Conservation (phyloP, 2,329 filamentous ascomycete species). For the Stromatinia cepivora region DNA sequence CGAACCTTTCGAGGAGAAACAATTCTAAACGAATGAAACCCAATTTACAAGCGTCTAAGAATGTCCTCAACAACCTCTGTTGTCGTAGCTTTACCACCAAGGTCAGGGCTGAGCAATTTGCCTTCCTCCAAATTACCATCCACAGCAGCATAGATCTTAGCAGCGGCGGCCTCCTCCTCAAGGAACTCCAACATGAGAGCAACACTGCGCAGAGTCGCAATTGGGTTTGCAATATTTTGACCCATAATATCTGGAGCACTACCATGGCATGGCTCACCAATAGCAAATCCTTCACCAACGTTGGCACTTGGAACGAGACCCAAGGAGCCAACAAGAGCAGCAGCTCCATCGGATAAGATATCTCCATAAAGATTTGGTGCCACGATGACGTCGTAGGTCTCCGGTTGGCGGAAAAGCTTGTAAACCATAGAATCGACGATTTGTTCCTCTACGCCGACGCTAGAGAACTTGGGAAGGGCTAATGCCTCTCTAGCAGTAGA, state of each 20-base stretch:
- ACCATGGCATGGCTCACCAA: slow-evolving; percentile 97
- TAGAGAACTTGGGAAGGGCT: slow-evolving; percentile 61
- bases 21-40: slow-evolving; percentile 24
- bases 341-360: slow-evolving; percentile 92
- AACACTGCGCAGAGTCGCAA: slow-evolving; percentile 87
- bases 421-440: slow-evolving; percentile 99
- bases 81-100: slow-evolving; percentile 84
- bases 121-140: slow-evolving; percentile 87
- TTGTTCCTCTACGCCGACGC: slow-evolving; percentile 82
- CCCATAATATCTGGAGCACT: slow-evolving; percentile 95
- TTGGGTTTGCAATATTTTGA: slow-evolving; percentile 89
- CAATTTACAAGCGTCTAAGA: slow-evolving; percentile 71
- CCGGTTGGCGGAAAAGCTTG: slow-evolving; percentile 96
- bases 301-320: slow-evolving; percentile 94
- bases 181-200: slow-evolving; percentile 97
- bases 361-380: slow-evolving; percentile 97
- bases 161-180: slow-evolving; percentile 81
- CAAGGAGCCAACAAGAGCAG: slow-evolving; percentile 86
- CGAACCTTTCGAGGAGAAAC: slow-evolving; percentile 7
- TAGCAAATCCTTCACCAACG: slow-evolving; percentile 90
- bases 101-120: slow-evolving; percentile 79
- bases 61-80: slow-evolving; percentile 87
- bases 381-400: slow-evolving; percentile 95
- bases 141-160: slow-evolving; percentile 86
- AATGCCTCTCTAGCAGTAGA: slow-evolving; percentile 74